Conservation (phyloP, 2,329 filamentous ascomycete species). For the Fusarium incarnatum region DNA sequence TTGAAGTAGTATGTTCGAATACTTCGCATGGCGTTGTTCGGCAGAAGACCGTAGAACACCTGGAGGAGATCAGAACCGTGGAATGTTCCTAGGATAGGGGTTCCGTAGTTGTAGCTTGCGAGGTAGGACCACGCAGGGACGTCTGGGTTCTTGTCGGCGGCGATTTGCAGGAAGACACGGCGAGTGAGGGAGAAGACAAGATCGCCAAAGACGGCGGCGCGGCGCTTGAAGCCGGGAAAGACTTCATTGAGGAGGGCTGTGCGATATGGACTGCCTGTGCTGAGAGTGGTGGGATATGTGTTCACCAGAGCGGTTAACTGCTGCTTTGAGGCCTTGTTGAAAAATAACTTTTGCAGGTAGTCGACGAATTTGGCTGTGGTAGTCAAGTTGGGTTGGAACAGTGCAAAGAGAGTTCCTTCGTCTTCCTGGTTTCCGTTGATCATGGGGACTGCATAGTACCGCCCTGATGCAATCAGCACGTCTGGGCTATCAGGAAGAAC, state of each 20-base stretch:
- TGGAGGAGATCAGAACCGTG: constrained; percentile 77
- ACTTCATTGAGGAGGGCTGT: constrained; percentile 76
- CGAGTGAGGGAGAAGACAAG: constrained; percentile 79
- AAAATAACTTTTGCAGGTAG: constrained; percentile 72
- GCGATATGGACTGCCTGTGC: constrained; percentile 76
- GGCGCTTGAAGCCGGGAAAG: constrained; percentile 81
- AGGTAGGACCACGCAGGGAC: constrained; percentile 82
- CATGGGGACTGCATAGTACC: constrained; percentile 62
- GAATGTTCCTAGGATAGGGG: constrained; percentile 79
- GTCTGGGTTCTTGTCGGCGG: constrained; percentile 61
- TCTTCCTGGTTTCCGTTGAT: constrained; percentile 82
- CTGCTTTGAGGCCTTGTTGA: constrained; percentile 63
- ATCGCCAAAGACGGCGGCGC: constrained; percentile 81
- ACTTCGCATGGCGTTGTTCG: constrained; percentile 69
- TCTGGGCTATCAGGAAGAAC: constrained; percentile 74
- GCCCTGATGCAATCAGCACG: constrained; percentile 61
- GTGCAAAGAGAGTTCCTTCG: constrained; percentile 79
- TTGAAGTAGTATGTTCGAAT: constrained; percentile 78
- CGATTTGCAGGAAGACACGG: constrained; percentile 68
- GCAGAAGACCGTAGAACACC: constrained; percentile 73
- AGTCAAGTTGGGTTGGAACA: constrained; percentile 77
- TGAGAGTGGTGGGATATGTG: constrained; percentile 69
- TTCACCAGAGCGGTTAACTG: constrained; percentile 68
- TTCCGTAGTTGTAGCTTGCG: constrained; percentile 76
- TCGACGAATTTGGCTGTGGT: constrained; percentile 67